phyloP scores from a whole-genome alignment of 1,284 basidiomycete species.

The Cyathus olla region DNA sequence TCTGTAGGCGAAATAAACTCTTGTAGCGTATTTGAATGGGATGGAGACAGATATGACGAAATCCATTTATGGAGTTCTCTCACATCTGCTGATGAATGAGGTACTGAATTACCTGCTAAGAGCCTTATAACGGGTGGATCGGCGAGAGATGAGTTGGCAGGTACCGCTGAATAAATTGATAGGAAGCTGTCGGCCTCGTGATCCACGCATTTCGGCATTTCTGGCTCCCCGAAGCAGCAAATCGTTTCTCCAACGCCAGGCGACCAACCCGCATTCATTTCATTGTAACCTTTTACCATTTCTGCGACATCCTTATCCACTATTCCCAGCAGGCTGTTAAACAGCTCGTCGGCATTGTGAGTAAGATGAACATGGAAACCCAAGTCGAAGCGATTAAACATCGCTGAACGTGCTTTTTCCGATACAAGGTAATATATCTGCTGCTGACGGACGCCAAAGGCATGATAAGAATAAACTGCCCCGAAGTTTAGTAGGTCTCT shows the following conservation, averaged over 20 bases:
- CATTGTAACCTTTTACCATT: background rate
- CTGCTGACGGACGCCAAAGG: background rate
- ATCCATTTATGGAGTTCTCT: conserved; percentile 3
- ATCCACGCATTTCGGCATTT: conserved; percentile 12
- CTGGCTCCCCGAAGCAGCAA: conserved; percentile 9
- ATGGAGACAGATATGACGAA: background rate
- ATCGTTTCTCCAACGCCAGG: conserved; percentile 8
- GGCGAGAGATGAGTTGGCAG: background rate
- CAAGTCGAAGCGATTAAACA: conserved; percentile 11
- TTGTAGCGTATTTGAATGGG: background rate
- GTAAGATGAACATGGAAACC: conserved; percentile 8
- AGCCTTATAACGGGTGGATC: conserved; percentile 4
- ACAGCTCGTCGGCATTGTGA: conserved; percentile 4
- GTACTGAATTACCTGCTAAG: conserved; percentile 6
- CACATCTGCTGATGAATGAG: background rate
- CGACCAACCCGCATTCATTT: conserved; percentile 1
- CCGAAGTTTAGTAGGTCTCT: conserved; percentile 7
- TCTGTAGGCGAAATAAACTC: background rate
- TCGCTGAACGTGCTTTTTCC: conserved; percentile 9
- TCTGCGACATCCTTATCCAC: background rate
- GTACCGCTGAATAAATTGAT: conserved; percentile 9
- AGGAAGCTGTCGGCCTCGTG: conserved; percentile 7
- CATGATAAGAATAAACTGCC: conserved; percentile 6
- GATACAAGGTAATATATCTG: conserved; percentile 5
- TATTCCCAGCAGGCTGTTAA: background rate